Base-by-base conservation (phyloP, 2,329 filamentous ascomycete species). In the Thielaviopsis cerberus region DNA sequence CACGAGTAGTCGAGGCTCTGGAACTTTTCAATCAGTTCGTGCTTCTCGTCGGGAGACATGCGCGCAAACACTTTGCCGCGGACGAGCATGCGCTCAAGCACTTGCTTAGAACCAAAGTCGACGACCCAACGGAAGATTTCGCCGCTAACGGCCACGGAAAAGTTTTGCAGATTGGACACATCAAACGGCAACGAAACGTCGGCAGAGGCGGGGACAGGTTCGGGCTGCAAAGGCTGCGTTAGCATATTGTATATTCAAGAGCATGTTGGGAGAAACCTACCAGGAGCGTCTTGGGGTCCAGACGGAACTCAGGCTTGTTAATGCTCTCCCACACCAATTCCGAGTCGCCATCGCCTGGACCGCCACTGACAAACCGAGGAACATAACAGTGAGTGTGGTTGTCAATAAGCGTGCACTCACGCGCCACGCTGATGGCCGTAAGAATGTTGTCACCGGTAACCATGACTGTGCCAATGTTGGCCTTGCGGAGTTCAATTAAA, bases 21-120 rank as follows among this genome's bases (percentile, higher is more conserved):
- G 3, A 98, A 77, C 69, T 96, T 98, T 69, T 97, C 92, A 1
- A 98, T 89, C 1, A 98, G 75, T 69, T 98, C 94, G 67, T 96
- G 90, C 69, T 98, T 98, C 70, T 98, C 92, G 67, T 98, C 94
- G 0, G 92, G 94, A 1, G 91, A 97, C 92, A 98, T 98, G 64
- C 92, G 85, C 3, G 92, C 94, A 69, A 94, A 98, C 1, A 98
- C 88, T 69, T 92, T 91, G 25, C 91, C 90, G 57, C 80, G 80
- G 37, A 95, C 84, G 57, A 98, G 86, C 83, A 97, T 91, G 76
- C 92, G 68, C 61, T 84, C 82, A 34, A 97, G 73, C 0, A 94
- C 77, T 57, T 86, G 81, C n/a, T 87, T 80, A 0, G 85, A 81
- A 0, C 87, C 91, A 69, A 83, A 97, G 70, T 98, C 91, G 54